Percentiles rank a stretch among this genome's conserved stretches.
These are phyloP conservation scores for Cardiospermum halicacabum DNA, from an alignment of 345 rosid species.

Conservation along the genomic window DNA sequence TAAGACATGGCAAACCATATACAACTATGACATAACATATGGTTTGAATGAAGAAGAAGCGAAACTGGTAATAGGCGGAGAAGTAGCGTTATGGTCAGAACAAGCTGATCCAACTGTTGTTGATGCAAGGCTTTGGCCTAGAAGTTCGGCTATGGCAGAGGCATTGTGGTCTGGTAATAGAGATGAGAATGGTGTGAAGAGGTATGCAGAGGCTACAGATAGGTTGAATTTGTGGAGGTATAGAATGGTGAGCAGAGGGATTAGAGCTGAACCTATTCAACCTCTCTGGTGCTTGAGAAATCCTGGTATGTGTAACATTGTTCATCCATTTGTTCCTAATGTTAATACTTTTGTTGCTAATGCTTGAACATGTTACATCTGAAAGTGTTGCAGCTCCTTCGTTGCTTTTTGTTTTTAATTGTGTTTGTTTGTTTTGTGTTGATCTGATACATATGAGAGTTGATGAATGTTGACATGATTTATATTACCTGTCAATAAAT, in stretches of 20 bases:
- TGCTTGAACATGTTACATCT: no score
- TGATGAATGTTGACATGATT: no score
- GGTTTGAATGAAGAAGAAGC: constrained; percentile 66
- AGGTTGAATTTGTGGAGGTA: constrained; percentile 79
- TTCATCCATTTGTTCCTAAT: constrained; percentile 17
- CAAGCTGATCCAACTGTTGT: constrained; percentile 69
- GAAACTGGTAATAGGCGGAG: constrained; percentile 76
- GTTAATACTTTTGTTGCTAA: no score
- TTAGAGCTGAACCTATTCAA: constrained; percentile 81
- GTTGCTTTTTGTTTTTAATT: no score
- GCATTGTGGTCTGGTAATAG: constrained; percentile 78
- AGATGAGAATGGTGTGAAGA: constrained; percentile 57
- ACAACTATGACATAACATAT: constrained; percentile 70
- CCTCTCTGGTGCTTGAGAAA: constrained; percentile 81
- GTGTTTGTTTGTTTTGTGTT: no score
- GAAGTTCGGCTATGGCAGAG: constrained; percentile 81
- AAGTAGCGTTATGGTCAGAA: constrained; percentile 91
- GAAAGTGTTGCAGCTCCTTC: no score
- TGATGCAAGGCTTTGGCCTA: constrained; percentile 75
- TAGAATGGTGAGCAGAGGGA: constrained; percentile 78
- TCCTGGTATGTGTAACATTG: constrained; percentile 82
- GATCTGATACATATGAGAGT: no score
- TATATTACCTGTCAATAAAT: no score
- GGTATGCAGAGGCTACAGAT: constrained; percentile 64
- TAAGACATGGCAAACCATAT: constrained; percentile 86